Percentiles rank a stretch among this genome's conserved stretches.
phyloP scores from a whole-genome alignment of 2,329 filamentous ascomycete genomes.

The Aspergillus thermomutatus region DNA sequence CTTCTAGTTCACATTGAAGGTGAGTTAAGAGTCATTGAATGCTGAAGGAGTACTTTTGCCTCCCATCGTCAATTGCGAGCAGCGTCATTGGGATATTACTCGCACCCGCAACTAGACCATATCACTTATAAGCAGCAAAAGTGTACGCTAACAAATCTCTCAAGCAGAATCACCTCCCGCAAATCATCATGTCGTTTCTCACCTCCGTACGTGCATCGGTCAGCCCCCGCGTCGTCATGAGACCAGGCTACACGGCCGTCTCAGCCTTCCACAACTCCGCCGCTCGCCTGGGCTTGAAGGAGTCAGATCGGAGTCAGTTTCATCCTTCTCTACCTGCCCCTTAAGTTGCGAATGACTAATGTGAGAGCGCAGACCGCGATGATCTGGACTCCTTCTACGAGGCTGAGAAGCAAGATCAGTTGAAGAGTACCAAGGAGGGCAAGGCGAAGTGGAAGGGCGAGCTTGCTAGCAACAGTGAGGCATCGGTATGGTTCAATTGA shows the following conservation, averaged over 20 bases:
- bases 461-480: constrained; percentile 75
- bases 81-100: background rate
- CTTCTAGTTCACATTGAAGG: background rate
- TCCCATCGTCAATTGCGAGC: background rate
- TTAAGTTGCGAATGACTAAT: background rate
- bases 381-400: constrained; percentile 45
- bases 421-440: constrained; percentile 53
- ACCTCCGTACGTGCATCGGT: constrained; percentile 22
- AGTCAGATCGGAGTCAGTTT: constrained; percentile 33
- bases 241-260: constrained; percentile 13
- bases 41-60: background rate
- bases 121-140: background rate
- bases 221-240: constrained; percentile 20
- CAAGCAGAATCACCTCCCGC: background rate
- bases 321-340: background rate
- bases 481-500: constrained; percentile 54
- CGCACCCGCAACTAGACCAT: background rate
- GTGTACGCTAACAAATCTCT: background rate
- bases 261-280: constrained; percentile 30
- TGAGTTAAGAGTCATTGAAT: background rate
- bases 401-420: constrained; percentile 60
- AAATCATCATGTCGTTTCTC: constrained; percentile 35
- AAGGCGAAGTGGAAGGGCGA: constrained; percentile 73
- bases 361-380: constrained; percentile 36
- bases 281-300: constrained; percentile 28